A percentile compares a stretch with the other conserved stretches of the same genome.
Conservation (phyloP, 179 eudicot genomes). For the Carnegiea gigantea region DNA sequence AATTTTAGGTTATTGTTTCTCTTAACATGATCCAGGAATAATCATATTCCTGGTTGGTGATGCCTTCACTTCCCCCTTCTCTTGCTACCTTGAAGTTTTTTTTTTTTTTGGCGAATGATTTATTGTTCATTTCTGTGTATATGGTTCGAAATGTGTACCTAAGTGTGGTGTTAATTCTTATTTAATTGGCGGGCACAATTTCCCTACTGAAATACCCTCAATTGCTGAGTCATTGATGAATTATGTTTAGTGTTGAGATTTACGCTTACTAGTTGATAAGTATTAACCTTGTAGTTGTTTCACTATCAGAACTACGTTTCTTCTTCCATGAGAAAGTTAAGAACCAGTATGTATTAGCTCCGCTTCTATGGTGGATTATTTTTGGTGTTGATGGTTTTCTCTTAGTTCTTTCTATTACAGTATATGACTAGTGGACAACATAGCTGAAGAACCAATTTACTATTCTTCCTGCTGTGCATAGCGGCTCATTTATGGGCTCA, state of each 20-base stretch:
- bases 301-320: not conserved
- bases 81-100: not conserved
- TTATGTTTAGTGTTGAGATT: not conserved
- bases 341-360: not conserved
- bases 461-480: not conserved
- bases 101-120: not conserved
- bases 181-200: not conserved
- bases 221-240: not conserved
- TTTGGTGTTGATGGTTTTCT: not conserved
- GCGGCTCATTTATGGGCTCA: not conserved
- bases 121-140: not conserved
- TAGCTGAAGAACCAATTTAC: not conserved
- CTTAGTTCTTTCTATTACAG: not conserved
- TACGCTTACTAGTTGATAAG: not conserved
- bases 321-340: not conserved
- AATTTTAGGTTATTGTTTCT: not conserved
- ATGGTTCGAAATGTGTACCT: not conserved
- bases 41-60: not conserved
- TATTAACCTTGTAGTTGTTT: not conserved
- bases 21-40: not conserved
- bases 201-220: not conserved
- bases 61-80: not conserved
- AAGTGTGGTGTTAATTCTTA: not conserved
- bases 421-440: not conserved
- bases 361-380: not conserved